A percentile compares a stretch with the other conserved stretches of the same genome.
Conservation (phyloP, 768 basidiomycete species). For the Cystoderma amianthinum region DNA sequence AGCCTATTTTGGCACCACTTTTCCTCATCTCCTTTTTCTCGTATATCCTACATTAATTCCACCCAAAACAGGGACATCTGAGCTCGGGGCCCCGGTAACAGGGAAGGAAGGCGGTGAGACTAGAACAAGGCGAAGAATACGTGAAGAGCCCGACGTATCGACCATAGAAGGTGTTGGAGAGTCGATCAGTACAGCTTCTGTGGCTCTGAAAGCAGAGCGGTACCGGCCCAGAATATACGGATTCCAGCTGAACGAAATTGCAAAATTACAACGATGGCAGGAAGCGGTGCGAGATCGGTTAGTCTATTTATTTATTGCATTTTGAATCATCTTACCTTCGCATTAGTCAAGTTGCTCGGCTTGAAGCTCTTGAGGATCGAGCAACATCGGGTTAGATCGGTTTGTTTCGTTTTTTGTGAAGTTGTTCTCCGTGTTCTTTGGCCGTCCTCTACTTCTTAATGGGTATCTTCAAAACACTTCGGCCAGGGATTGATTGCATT, state of each 20-base stretch:
- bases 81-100: constrained; percentile 18
- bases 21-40: constrained; percentile 95
- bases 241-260: constrained; percentile 92
- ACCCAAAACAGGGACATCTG: constrained; percentile 55
- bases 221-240: constrained; percentile 96
- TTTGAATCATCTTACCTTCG: background rate
- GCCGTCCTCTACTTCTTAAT: too few species aligned
- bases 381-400: too few species aligned
- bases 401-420: too few species aligned
- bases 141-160: constrained; percentile 52
- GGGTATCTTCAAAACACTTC: too few species aligned
- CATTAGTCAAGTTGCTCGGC: background rate
- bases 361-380: too few species aligned
- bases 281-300: constrained; percentile 86
- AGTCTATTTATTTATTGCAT: constrained; percentile 18
- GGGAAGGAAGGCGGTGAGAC: constrained; percentile 14
- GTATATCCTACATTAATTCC: constrained; percentile 94
- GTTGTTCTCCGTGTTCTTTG: too few species aligned
- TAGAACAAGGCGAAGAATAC: constrained; percentile 29
- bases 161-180: constrained; percentile 54
- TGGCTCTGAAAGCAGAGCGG: constrained; percentile 84
- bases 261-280: constrained; percentile 93
- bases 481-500: too few species aligned
- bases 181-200: constrained; percentile 68
- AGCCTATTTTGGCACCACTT: constrained; percentile 97